Percentiles rank a stretch among this genome's conserved stretches.
phyloP scores from a whole-genome alignment of 306 rosid species.

The Senna tora region DNA sequence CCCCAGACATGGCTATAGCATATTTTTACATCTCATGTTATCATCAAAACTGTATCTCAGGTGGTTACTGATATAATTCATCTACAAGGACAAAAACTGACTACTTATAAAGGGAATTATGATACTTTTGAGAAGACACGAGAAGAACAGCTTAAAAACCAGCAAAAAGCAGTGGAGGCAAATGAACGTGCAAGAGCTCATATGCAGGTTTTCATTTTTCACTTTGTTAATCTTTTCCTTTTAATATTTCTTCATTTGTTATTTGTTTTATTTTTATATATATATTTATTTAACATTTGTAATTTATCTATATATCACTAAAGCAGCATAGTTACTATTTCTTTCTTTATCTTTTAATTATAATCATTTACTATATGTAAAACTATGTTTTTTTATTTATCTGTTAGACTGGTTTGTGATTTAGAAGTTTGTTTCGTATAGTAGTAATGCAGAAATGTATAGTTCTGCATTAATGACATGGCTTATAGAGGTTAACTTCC shows the following conservation, averaged over 20 bases:
- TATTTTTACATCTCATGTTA: slow-evolving; percentile 31
- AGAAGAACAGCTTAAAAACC: slow-evolving; percentile 84
- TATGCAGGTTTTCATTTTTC: slow-evolving; percentile 74
- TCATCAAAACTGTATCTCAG: slow-evolving; percentile 48
- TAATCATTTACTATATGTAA: slow-evolving; percentile 7
- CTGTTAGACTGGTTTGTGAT: slow-evolving; percentile 13
- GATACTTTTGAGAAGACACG: slow-evolving; percentile 94
- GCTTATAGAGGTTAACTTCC: neutral
- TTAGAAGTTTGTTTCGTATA: neutral
- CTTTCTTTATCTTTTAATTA: neutral
- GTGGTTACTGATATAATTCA: slow-evolving; percentile 94
- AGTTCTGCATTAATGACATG: slow-evolving; percentile 20
- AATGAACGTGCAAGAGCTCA: slow-evolving; percentile 87
- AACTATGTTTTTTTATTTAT: neutral
- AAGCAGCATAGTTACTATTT: too few species aligned
- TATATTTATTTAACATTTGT: neutral
- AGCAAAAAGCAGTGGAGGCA: slow-evolving; percentile 89
- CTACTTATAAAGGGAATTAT: slow-evolving; percentile 77
- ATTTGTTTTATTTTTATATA: neutral
- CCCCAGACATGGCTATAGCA: slow-evolving; percentile 17
- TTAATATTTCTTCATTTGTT: too few species aligned
- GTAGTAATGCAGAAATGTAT: neutral
- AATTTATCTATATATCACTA: too few species aligned
- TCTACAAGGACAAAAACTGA: slow-evolving; percentile 82
- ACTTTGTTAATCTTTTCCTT: neutral